Evolutionary conservation across 768 basidiomycete species (phyloP), one percentile per base, ranked within the genome.

Genomic region (Austroboletus eburneus): DNA sequence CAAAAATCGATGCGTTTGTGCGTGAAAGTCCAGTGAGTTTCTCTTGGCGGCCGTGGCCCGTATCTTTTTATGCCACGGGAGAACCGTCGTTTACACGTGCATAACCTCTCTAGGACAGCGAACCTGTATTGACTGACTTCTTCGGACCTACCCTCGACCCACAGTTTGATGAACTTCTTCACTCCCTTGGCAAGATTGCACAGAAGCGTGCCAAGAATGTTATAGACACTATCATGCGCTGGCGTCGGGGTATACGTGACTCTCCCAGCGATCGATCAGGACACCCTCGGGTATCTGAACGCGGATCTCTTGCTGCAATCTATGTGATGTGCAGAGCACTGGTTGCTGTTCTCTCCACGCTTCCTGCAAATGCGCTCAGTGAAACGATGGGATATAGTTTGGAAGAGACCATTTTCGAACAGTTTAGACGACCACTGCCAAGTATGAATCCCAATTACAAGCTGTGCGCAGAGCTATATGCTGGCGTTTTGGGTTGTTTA

Each of bases 301-400:
- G 85, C 24, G 83, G 84, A 61, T 79, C 81, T n/a, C 74, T 94
- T 4, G 85, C 90, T 6, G 82, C 90, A 1, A 85, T 88, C 32
- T 95, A 92, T 62, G 81, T 97, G 59, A 85, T 91, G 81, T 93
- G 90, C 59, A 80, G 92, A 42, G 85, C 88, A 4, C 74, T 95
- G 17, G 83, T 91, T 22, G 81, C 79, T 2, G 79, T 93, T 12
- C 76, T 94, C 45, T 79, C 83, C 32, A 72, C 77, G 16, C 74
- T 89, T 22, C 74, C 85, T 1, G 85, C 85, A 58, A 89, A 91
- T 54, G 81, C 83, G 2, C 71, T 95, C 4, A 85, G 85, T 13
- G 89, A 93, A 36, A 69, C 78, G 0, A 68, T 90, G 49, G 93
- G 91, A 1, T 80, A 86, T 64, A 80, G 72, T 39, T 69, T 95